Conservation (phyloP, 2,329 filamentous ascomycete genomes). For the Pseudocercospora cruenta region DNA sequence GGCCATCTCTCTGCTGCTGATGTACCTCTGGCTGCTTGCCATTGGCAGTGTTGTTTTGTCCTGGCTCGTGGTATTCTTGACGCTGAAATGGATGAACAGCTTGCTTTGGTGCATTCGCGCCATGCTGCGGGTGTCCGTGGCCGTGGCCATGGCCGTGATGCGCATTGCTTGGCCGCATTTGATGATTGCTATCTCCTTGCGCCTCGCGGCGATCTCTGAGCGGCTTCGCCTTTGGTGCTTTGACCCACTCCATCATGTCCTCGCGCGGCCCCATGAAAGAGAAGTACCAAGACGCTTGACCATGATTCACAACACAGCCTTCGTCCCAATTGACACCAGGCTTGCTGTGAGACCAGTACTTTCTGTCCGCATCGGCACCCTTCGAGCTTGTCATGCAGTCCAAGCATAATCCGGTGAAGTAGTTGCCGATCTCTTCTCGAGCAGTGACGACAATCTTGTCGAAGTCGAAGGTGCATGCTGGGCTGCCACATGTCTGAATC, state of each 20-base stretch:
- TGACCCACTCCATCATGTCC: conserved; percentile 23
- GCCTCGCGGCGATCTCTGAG: not conserved
- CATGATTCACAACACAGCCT: conserved; percentile 34
- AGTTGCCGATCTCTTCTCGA: conserved; percentile 6
- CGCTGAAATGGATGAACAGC: not conserved
- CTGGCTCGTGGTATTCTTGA: not conserved
- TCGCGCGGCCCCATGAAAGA: conserved; percentile 30
- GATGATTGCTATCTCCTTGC: not conserved
- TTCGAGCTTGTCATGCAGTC: conserved; percentile 36
- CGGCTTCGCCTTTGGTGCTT: conserved; percentile 8
- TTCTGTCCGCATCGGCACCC: conserved; percentile 22
- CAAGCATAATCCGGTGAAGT: conserved; percentile 40
- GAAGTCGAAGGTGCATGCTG: conserved; percentile 19
- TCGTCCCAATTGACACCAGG: conserved; percentile 33
- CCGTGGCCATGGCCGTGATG: not conserved
- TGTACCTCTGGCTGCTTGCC: not conserved
- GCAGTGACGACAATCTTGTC: conserved; percentile 7
- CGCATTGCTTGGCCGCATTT: not conserved
- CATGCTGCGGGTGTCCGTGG: not conserved
- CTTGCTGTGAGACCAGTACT: conserved; percentile 32
- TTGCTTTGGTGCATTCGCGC: not conserved
- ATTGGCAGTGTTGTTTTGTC: too few species aligned
- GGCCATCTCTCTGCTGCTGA: not conserved
- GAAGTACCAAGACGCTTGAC: conserved; percentile 38
- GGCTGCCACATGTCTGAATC: conserved; percentile 13